A percentile compares a stretch with the other conserved stretches of the same genome.
These are phyloP conservation scores for Pelagophyceae sp. DNA, from an alignment of 352 stramenopile genomes.

Conservation along the genomic window DNA sequence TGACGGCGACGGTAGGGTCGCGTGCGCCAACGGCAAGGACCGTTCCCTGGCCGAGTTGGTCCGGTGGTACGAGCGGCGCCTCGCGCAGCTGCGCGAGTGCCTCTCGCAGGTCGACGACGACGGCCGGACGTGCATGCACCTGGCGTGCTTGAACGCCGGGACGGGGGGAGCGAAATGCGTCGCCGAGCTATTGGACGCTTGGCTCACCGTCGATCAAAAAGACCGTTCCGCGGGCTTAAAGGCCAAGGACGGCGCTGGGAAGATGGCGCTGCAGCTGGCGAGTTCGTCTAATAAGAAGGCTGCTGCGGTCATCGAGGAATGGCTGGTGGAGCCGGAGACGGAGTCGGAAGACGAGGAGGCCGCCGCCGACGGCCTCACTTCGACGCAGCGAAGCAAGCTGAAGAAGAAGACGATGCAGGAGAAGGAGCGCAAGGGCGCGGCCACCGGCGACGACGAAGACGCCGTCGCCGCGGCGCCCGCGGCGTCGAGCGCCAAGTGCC, in stretches of 20 bases:
- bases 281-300: neutral
- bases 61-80: conserved; percentile 29
- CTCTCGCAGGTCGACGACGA: conserved; percentile 24
- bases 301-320: conserved; percentile 17
- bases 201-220: conserved; percentile 17
- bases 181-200: conserved; percentile 8
- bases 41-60: conserved; percentile 26
- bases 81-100: conserved; percentile 25
- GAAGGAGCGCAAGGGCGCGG: conserved; percentile 15
- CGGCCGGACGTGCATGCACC: conserved; percentile 28
- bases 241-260: conserved; percentile 22
- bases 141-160: conserved; percentile 3
- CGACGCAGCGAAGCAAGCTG: conserved; percentile 29
- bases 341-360: conserved; percentile 27
- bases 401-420: conserved; percentile 30
- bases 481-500: neutral
- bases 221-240: conserved; percentile 20
- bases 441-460: conserved; percentile 6
- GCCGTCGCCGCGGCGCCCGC: conserved; percentile 13
- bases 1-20: no score
- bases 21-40: conserved; percentile 23
- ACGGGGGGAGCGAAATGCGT: neutral
- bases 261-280: conserved; percentile 21
- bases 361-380: conserved; percentile 27
- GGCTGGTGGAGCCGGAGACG: conserved; percentile 23